phyloP scores from a whole-genome alignment of 2,329 filamentous ascomycete species.

The Colletotrichum endophyticum region DNA sequence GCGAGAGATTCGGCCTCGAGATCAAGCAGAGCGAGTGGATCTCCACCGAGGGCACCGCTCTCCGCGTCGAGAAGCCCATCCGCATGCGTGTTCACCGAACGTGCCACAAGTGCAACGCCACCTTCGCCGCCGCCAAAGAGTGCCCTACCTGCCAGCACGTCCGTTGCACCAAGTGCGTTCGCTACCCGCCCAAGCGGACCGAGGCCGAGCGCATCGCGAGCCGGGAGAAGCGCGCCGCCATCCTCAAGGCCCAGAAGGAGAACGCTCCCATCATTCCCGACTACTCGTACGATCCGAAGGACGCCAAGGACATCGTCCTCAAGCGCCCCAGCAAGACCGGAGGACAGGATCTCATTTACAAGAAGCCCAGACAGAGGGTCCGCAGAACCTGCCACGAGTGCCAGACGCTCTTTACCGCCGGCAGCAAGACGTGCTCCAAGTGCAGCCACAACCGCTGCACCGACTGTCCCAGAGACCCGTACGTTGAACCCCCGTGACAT shows the following conservation, averaged over 20 bases:
- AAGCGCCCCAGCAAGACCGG: conserved; percentile 70
- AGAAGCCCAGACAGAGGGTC: conserved; percentile 74
- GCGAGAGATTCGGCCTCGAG: conserved; percentile 60
- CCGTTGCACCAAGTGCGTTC: conserved; percentile 81
- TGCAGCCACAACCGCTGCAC: conserved; percentile 80
- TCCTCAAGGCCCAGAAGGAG: conserved; percentile 61
- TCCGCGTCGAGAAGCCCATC: conserved; percentile 76
- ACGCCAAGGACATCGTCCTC: conserved; percentile 55
- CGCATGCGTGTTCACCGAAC: conserved; percentile 78
- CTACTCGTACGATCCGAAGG: conserved; percentile 47
- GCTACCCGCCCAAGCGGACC: conserved; percentile 71
- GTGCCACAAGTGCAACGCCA: conserved; percentile 81
- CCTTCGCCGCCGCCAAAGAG: conserved; percentile 74
- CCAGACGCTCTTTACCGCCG: conserved; percentile 61
- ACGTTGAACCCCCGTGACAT: conserved; percentile 42
- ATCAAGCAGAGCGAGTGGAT: conserved; percentile 61
- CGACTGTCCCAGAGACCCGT: conserved; percentile 82
- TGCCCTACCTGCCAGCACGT: conserved; percentile 80
- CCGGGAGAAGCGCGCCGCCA: conserved; percentile 54
- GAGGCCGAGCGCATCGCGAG: conserved; percentile 59
- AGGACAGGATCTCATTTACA: conserved; percentile 74
- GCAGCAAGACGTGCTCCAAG: conserved; percentile 66
- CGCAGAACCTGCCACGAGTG: conserved; percentile 81
- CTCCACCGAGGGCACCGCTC: conserved; percentile 56
- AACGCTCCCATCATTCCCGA: conserved; percentile 59